Conservation (phyloP, 352 stramenopile genomes). For the Globisporangium paroecandrum region DNA sequence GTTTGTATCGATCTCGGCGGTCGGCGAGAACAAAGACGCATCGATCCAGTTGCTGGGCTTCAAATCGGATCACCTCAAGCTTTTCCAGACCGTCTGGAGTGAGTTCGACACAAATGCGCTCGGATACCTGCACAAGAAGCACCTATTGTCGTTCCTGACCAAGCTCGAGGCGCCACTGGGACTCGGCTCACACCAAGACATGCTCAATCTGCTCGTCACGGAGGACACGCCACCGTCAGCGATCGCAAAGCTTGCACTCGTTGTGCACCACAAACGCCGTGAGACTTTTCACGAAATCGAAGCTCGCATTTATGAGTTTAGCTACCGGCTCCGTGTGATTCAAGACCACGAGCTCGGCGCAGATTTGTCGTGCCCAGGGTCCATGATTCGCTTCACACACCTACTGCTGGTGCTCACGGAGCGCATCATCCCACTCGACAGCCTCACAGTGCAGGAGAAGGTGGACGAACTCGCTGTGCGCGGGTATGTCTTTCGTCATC, state of each 20-base stretch:
- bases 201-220: slow-evolving; percentile 27
- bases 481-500: slow-evolving; percentile 63
- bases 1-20: slow-evolving; percentile 70
- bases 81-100: slow-evolving; percentile 70
- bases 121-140: slow-evolving; percentile 69
- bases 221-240: slow-evolving; percentile 36
- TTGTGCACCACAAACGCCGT: slow-evolving; percentile 43
- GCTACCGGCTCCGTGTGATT: slow-evolving; percentile 56
- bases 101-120: slow-evolving; percentile 71
- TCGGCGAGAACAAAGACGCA: slow-evolving; percentile 53
- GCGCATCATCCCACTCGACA: slow-evolving; percentile 62
- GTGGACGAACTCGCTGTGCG: slow-evolving; percentile 76
- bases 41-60: slow-evolving; percentile 64
- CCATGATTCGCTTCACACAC: slow-evolving; percentile 78
- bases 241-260: slow-evolving; percentile 20
- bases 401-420: slow-evolving; percentile 66
- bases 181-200: slow-evolving; percentile 38
- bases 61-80: slow-evolving; percentile 48
- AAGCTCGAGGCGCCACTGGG: slow-evolving; percentile 54
- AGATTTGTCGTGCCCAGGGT: slow-evolving; percentile 38
- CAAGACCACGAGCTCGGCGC: slow-evolving; percentile 49
- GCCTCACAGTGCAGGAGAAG: slow-evolving; percentile 78
- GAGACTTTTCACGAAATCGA: slow-evolving; percentile 71
- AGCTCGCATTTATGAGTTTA: slow-evolving; percentile 60
- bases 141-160: slow-evolving; percentile 55